A percentile compares a stretch with the other conserved stretches of the same genome.
These are phyloP conservation scores for Trichoderma guizhouense DNA, from an alignment of 2,329 filamentous ascomycete genomes.

Conservation along the genomic window DNA sequence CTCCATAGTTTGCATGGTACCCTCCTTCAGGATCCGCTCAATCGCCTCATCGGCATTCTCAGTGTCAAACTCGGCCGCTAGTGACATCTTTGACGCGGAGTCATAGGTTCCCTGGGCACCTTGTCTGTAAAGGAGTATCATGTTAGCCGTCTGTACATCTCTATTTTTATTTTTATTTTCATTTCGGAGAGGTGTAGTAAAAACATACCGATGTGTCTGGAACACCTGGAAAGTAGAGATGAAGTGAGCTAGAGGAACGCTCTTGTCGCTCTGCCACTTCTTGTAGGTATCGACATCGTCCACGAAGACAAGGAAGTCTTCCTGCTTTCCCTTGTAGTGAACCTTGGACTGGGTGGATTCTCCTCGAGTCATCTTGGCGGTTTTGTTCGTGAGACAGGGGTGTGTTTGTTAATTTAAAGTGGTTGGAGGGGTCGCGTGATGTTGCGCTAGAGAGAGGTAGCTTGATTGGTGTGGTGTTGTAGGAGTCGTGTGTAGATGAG, in stretches of 20 bases:
- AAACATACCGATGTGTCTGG: conserved; percentile 77
- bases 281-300: conserved; percentile 61
- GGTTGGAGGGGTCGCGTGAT: conserved; percentile 2
- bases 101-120: conserved; percentile 80
- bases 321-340: conserved; percentile 72
- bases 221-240: conserved; percentile 88
- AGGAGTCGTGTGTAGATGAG: not conserved
- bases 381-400: conserved; percentile 8
- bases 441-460: conserved; percentile 15
- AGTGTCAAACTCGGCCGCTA: conserved; percentile 88
- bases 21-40: conserved; percentile 74
- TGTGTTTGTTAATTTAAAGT: conserved; percentile 4
- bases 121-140: conserved; percentile 54
- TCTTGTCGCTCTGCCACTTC: conserved; percentile 80
- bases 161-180: no score
- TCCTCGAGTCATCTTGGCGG: conserved; percentile 63
- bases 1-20: conserved; percentile 61
- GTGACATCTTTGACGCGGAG: conserved; percentile 65
- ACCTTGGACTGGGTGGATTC: conserved; percentile 71
- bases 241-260: conserved; percentile 77
- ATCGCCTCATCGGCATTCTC: conserved; percentile 76
- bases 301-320: conserved; percentile 59
- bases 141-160: conserved; percentile 18
- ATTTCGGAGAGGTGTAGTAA: not conserved
- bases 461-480: conserved; percentile 10